A percentile compares a stretch with the other conserved stretches of the same genome.
phyloP scores from a whole-genome alignment of 768 basidiomycete genomes.

The Rhodotorula kratochvilovae region DNA sequence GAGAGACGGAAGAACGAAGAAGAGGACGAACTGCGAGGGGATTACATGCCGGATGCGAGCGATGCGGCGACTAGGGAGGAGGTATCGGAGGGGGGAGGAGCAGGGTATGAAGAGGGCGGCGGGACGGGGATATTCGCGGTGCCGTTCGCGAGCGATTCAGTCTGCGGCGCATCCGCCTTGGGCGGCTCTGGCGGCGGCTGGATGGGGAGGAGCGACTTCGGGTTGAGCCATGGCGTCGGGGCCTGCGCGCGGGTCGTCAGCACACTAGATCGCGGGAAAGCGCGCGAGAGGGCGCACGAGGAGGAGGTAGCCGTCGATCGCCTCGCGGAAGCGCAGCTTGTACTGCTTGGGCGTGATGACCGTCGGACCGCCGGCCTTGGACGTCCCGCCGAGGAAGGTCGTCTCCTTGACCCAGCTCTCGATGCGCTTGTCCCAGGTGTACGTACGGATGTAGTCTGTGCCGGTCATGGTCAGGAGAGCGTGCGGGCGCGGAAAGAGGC shows the following conservation, averaged over 20 bases:
- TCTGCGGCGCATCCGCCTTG: not conserved
- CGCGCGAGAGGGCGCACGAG: constrained; percentile 13
- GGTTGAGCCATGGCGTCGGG: constrained; percentile 25
- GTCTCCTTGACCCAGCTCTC: constrained; percentile 99
- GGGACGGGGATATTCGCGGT: not conserved
- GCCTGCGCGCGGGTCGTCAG: not conserved
- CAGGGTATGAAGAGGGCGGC: not conserved
- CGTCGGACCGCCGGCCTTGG: constrained; percentile 70
- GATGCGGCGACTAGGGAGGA: not conserved
- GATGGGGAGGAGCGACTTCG: constrained; percentile 1
- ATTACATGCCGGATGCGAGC: not conserved
- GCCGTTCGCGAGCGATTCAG: not conserved
- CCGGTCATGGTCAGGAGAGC: constrained; percentile 58
- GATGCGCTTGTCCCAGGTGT: constrained; percentile 97
- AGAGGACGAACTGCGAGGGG: too few species aligned
- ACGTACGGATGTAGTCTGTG: constrained; percentile 86
- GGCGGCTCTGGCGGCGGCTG: not conserved
- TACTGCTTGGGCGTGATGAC: constrained; percentile 96
- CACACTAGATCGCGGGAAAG: not conserved
- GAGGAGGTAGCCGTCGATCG: constrained; percentile 41
- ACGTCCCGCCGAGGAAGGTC: constrained; percentile 61
- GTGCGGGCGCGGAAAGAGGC: constrained; percentile 37
- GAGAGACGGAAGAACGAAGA: not conserved
- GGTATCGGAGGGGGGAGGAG: not conserved
- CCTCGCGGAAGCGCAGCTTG: constrained; percentile 49